These are phyloP conservation scores for Trichoderma reesei DNA, from an alignment of 495 filamentous ascomycete species.

Conservation along the genomic window DNA sequence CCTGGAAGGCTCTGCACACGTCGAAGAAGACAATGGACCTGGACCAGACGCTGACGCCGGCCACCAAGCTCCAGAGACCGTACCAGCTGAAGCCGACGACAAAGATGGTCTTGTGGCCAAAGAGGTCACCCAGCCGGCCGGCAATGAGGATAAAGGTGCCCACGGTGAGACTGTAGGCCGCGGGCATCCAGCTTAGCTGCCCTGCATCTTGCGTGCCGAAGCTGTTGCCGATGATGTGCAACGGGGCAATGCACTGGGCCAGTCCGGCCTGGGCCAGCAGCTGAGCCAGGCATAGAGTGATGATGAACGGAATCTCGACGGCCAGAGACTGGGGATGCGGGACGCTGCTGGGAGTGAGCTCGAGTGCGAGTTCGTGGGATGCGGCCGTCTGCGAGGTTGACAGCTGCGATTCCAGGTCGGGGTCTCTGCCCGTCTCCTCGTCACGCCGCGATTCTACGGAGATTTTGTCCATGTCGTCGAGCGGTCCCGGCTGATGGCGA, in stretches of 20 bases:
- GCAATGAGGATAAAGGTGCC: conserved; percentile 63
- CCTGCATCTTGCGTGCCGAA: conserved; percentile 32
- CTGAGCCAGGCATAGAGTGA: conserved; percentile 23
- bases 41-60: conserved; percentile 38
- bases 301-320: conserved; percentile 15
- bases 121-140: conserved; percentile 57
- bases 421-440: neutral
- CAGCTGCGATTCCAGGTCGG: neutral
- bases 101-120: conserved; percentile 56
- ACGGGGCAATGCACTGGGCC: conserved; percentile 28
- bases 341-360: neutral
- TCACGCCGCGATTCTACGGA: neutral
- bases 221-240: conserved; percentile 33
- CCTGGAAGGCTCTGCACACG: conserved; percentile 49
- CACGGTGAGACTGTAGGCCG: conserved; percentile 49
- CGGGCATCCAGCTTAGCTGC: conserved; percentile 41
- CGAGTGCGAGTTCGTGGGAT: neutral
- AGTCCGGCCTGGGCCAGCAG: conserved; percentile 32
- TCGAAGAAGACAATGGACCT: conserved; percentile 40
- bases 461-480: neutral
- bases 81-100: conserved; percentile 56
- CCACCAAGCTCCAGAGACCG: conserved; percentile 50
- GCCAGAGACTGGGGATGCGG: conserved; percentile 7
- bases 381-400: neutral
- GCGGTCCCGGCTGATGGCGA: neutral